These are phyloP conservation scores for Vicia faba DNA, from an alignment of 306 rosid genomes.

Conservation along the genomic window DNA sequence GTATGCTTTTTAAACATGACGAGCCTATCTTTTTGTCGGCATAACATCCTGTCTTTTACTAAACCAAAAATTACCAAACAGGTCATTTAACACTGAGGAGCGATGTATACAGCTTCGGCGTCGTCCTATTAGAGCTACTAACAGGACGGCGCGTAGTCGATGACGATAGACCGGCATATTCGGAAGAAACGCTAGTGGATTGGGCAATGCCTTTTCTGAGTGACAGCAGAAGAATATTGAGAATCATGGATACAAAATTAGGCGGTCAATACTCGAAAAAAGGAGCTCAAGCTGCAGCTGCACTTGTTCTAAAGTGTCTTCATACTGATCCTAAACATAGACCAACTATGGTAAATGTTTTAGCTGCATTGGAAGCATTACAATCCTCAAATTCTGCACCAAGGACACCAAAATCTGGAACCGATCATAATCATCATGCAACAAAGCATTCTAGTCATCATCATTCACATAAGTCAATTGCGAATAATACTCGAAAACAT, in stretches of 20 bases:
- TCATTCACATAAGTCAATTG: slow-evolving; percentile 40
- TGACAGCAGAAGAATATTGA: slow-evolving; percentile 62
- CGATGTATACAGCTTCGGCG: slow-evolving; percentile 93
- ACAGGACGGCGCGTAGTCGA: slow-evolving; percentile 71
- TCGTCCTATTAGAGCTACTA: slow-evolving; percentile 73
- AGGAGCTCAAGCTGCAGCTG: slow-evolving; percentile 79
- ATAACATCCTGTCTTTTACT: slow-evolving; percentile 4
- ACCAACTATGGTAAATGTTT: slow-evolving; percentile 69
- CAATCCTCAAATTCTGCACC: slow-evolving; percentile 47
- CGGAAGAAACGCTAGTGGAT: slow-evolving; percentile 75
- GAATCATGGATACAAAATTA: slow-evolving; percentile 80
- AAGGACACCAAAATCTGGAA: slow-evolving; percentile 43
- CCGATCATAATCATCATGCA: slow-evolving; percentile 30
- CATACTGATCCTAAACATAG: slow-evolving; percentile 65
- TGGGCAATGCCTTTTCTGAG: slow-evolving; percentile 79
- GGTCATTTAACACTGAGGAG: slow-evolving; percentile 88
- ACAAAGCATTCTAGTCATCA: slow-evolving; percentile 43
- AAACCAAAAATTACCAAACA: slow-evolving; percentile 36
- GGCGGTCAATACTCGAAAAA: slow-evolving; percentile 89
- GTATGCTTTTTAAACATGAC: background rate
- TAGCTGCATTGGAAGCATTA: slow-evolving; percentile 61
- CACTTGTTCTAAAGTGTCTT: slow-evolving; percentile 70
- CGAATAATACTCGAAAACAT: slow-evolving; percentile 30
- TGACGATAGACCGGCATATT: slow-evolving; percentile 47
- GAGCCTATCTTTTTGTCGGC: background rate